Evolutionary conservation across 441 rosid genomes (phyloP).

Genomic region (Omphalea diandra): DNA sequence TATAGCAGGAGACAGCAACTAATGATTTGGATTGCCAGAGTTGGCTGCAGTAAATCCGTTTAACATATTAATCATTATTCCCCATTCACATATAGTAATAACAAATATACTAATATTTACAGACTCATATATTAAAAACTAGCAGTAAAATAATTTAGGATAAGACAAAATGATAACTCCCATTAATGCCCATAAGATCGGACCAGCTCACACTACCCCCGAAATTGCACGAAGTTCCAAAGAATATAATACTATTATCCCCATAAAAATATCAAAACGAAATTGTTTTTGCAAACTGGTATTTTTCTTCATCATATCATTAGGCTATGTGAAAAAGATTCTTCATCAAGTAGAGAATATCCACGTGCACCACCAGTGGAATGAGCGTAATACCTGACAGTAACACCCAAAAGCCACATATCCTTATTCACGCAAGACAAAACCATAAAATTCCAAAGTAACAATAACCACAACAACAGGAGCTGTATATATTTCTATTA

Average conservation of each 20-base stretch:
- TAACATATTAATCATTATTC: background rate
- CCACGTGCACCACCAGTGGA: constrained; percentile 21
- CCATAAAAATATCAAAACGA: background rate
- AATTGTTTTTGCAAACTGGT: background rate
- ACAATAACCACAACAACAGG: background rate
- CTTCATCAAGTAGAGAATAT: background rate
- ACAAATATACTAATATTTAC: background rate
- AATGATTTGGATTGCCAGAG: background rate
- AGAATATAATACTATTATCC: background rate
- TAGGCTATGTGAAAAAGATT: constrained; percentile 10
- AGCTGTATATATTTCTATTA: background rate
- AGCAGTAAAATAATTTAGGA: background rate
- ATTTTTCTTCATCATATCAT: background rate
- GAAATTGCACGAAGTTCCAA: constrained; percentile 4
- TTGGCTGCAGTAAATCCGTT: background rate
- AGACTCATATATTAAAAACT: no score
- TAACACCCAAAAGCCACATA: constrained; percentile 22
- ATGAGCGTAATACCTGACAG: no score
- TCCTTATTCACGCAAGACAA: constrained; percentile 23
- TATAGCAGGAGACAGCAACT: background rate
- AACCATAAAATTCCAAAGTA: background rate
- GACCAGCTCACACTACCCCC: constrained; percentile 1
- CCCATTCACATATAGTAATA: background rate
- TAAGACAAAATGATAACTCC: constrained; percentile 16
- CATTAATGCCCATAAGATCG: background rate